Base-by-base conservation (phyloP, 2,329 filamentous ascomycete genomes). In the Ceratocystiopsis brevicomis region DNA sequence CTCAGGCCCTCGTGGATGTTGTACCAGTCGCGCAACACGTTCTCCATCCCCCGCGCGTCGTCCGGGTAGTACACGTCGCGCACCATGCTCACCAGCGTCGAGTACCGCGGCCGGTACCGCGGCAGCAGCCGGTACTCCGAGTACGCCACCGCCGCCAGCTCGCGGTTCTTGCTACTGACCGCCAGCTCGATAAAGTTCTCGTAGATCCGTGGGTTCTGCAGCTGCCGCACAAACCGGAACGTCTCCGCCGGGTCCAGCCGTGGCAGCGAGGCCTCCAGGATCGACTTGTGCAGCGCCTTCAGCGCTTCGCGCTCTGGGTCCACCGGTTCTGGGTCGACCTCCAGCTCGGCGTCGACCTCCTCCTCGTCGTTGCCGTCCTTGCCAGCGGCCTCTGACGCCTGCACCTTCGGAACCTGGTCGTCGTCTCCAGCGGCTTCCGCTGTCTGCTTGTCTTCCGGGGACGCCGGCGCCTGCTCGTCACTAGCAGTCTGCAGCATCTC, bases 11-110 rank as follows among this genome's bases (percentile, higher is more conserved):
- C 58, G 43, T 63, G 59, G 25, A 58, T 56, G 21, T 47, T 55
- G 43, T 64, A 56, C 65, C 67, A 74, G 49, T 75, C 71, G 11
- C 59, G 53, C 49, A 65, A 63, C 1, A 74, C 51, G 39, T 61
- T 54, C 42, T 69, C 62, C 41, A 73, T 55, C 14, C 62, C 66
- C 13, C 42, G 45, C 1, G 54, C 53, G 10, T 58, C 51, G 32
- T 56, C 38, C 9, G 62, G 57, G 43, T 53, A 57, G 51, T 60
- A 61, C 25, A 65, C 48, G 19, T 62, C 59, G 9, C 50, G 45
- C 49, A 72, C 64, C 56, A 71, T 60, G 42, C 56, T 56, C 37
- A 60, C 59, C 6, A 74, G 55, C 14, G 68, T 57, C 1, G 50
- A 44, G 13, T 57, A 51, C 12, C 60, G 56, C 2, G 67, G 61